A percentile compares a stretch with the other conserved stretches of the same genome.
phyloP scores from a whole-genome alignment of 495 filamentous ascomycete genomes.

The Clohesyomyces aquaticus region DNA sequence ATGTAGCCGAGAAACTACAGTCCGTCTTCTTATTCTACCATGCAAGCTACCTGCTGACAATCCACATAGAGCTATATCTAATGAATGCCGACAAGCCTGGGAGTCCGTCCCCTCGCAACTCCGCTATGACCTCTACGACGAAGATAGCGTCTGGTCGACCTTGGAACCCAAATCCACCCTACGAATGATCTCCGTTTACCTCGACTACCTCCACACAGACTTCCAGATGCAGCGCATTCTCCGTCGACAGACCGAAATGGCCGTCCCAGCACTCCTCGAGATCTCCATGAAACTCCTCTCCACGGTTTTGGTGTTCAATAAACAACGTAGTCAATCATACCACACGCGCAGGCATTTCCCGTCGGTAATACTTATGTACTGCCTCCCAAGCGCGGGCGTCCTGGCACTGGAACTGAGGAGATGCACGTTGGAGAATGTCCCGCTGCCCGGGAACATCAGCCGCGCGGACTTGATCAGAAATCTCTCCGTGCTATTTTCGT shows the following conservation, averaged over 20 bases:
- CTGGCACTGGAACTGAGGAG: conserved; percentile 33
- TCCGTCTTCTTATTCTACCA: background rate
- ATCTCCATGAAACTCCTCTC: conserved; percentile 34
- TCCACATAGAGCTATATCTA: conserved; percentile 11
- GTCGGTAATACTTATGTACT: conserved; percentile 32
- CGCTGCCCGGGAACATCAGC: conserved; percentile 24
- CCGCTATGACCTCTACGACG: conserved; percentile 33
- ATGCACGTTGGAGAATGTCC: conserved; percentile 35
- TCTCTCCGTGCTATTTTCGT: conserved; percentile 35
- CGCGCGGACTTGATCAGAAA: conserved; percentile 37
- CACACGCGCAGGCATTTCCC: conserved; percentile 28
- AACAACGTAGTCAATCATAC: conserved; percentile 32
- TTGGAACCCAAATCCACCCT: conserved; percentile 13
- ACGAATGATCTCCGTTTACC: conserved; percentile 32
- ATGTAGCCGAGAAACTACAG: conserved; percentile 24
- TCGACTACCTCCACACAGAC: conserved; percentile 34
- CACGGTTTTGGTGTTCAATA: conserved; percentile 33
- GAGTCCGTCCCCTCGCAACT: conserved; percentile 27
- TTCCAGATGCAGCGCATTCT: conserved; percentile 33
- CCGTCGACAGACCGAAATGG: conserved; percentile 24
- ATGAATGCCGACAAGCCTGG: conserved; percentile 22
- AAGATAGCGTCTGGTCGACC: conserved; percentile 23
- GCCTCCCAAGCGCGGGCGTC: conserved; percentile 34
- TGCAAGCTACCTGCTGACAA: background rate
- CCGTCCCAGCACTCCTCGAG: conserved; percentile 30